Percentiles rank a stretch among this genome's conserved stretches.
These are phyloP conservation scores for Crucibulum parvulum DNA, from an alignment of 1,284 basidiomycete species.

Conservation along the genomic window DNA sequence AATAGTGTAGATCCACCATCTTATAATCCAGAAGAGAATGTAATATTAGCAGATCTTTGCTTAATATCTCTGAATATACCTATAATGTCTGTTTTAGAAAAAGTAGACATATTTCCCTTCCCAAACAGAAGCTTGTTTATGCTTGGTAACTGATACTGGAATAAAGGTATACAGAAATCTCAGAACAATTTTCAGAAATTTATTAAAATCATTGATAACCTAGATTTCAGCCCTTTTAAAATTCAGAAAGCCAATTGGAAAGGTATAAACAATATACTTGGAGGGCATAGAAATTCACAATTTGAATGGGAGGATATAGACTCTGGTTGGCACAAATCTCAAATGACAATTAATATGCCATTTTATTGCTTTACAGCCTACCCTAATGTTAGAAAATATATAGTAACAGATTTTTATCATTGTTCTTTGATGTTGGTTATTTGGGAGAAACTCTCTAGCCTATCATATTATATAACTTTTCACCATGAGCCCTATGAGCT, in stretches of 20 bases:
- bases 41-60: constrained; percentile 22
- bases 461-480: neutral
- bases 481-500: no score
- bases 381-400: neutral
- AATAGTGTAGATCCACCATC: constrained; percentile 22
- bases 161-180: neutral
- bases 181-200: constrained; percentile 26
- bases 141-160: neutral
- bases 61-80: no score
- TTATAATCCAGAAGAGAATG: constrained; percentile 8
- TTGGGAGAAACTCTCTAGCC: neutral
- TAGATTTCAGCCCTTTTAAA: constrained; percentile 3
- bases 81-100: no score
- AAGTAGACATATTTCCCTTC: neutral
- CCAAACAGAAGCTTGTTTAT: neutral
- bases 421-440: neutral
- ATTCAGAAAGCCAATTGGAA: constrained; percentile 12
- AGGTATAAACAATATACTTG: constrained; percentile 17
- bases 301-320: neutral
- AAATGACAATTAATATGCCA: neutral
- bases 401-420: neutral
- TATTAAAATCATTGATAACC: constrained; percentile 12
- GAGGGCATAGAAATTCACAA: neutral
- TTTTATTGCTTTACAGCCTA: neutral
- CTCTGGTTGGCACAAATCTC: neutral